These are phyloP conservation scores for Phialophora chinensis DNA, from an alignment of 2,329 filamentous ascomycete species.

Conservation along the genomic window DNA sequence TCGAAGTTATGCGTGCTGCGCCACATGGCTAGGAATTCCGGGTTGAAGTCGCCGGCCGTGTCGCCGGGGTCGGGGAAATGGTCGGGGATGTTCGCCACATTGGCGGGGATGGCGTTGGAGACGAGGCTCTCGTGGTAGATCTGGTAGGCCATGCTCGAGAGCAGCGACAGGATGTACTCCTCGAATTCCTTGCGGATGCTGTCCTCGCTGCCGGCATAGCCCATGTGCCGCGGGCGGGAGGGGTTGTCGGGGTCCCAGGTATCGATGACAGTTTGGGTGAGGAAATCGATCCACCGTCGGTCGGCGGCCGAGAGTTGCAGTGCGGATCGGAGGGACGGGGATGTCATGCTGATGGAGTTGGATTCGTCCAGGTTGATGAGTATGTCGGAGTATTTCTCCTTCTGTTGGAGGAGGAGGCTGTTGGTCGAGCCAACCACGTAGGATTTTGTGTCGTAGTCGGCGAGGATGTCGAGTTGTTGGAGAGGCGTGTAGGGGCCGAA, in stretches of 20 bases:
- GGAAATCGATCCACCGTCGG: constrained; percentile 92
- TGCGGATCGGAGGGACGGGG: constrained; percentile 75
- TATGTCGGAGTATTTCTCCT: constrained; percentile 93
- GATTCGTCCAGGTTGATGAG: constrained; percentile 85
- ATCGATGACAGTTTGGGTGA: constrained; percentile 90
- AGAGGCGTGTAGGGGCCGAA: constrained; percentile 97
- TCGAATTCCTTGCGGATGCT: constrained; percentile 98
- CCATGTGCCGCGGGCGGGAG: constrained; percentile 86
- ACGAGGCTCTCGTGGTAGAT: constrained; percentile 31
- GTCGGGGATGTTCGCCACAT: constrained; percentile 56
- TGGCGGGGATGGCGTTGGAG: constrained; percentile 36
- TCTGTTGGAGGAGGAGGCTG: constrained; percentile 89
- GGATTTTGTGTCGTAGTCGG: constrained; percentile 92
- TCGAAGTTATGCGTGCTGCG: constrained; percentile 86
- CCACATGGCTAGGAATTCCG: constrained; percentile 88
- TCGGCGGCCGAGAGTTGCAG: constrained; percentile 83
- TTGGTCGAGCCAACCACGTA: constrained; percentile 98
- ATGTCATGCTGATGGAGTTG: constrained; percentile 79
- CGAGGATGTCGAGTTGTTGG: constrained; percentile 91
- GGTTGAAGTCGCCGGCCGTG: constrained; percentile 80
- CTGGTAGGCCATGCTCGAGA: constrained; percentile 89
- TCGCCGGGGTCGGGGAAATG: constrained; percentile 61
- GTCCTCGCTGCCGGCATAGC: constrained; percentile 93
- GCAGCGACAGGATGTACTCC: constrained; percentile 87
- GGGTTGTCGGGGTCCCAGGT: constrained; percentile 96